These are phyloP conservation scores for Oxytropis ochrocephala DNA, from an alignment of 306 rosid species.

Conservation along the genomic window DNA sequence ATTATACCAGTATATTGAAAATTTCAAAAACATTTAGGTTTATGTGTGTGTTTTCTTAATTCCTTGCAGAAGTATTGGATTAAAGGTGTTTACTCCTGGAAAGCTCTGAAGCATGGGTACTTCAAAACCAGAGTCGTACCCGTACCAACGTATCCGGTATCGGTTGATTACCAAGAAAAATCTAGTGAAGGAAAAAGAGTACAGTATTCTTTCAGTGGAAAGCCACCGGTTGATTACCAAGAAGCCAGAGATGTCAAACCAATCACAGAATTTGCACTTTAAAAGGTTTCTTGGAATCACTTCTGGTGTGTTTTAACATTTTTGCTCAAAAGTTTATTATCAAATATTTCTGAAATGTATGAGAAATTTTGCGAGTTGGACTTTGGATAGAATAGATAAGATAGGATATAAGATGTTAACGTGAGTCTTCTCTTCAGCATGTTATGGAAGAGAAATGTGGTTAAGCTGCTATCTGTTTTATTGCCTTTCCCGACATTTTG, in stretches of 20 bases:
- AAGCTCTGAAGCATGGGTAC: no score
- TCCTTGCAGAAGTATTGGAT: conserved; percentile 77
- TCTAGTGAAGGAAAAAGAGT: no score
- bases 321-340: not conserved
- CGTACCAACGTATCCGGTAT: no score
- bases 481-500: conserved; percentile 91
- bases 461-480: conserved; percentile 89
- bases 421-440: conserved; percentile 41
- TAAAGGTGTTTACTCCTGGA: conserved; percentile 75
- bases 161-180: no score
- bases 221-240: conserved; percentile 82
- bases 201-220: no score
- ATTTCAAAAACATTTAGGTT: no score
- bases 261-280: conserved; percentile 76
- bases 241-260: conserved; percentile 95
- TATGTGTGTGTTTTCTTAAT: not conserved
- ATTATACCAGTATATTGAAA: no score
- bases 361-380: not conserved
- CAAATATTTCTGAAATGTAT: conserved; percentile 2
- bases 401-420: conserved; percentile 4
- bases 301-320: not conserved
- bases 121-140: no score
- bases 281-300: conserved; percentile 55
- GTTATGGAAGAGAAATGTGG: conserved; percentile 91
- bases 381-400: not conserved